Evolutionary conservation across 1,139 yeast species (phyloP).

Genomic region (Geotrichum fermentans): DNA sequence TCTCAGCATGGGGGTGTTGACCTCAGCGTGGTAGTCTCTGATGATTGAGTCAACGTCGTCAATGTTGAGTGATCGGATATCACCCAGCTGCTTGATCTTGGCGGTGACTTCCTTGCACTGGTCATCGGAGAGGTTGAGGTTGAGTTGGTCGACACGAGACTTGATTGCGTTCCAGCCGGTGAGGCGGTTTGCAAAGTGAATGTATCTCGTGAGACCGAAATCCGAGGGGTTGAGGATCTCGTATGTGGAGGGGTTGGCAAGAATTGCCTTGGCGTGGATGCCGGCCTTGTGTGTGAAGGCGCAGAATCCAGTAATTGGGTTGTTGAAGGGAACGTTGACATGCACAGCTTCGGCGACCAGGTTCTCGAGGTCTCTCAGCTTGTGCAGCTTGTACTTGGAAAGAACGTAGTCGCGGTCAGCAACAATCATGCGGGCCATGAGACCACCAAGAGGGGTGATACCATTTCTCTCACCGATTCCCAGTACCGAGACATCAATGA

Average conservation of each 20-base stretch:
- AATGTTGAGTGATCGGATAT: conserved; percentile 86
- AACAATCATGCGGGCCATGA: conserved; percentile 98
- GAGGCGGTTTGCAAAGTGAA: conserved; percentile 94
- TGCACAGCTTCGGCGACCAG: conserved; percentile 96
- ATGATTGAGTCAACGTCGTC: conserved; percentile 97
- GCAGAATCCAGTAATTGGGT: conserved; percentile 98
- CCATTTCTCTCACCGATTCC: conserved; percentile 99
- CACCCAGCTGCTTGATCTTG: conserved; percentile 91
- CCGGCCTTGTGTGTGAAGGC: conserved; percentile 99
- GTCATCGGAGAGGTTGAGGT: conserved; percentile 80
- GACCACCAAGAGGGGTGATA: conserved; percentile 94
- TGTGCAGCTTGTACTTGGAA: conserved; percentile 91
- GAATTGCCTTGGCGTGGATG: conserved; percentile 96
- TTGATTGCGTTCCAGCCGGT: conserved; percentile 99
- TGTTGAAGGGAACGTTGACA: conserved; percentile 95
- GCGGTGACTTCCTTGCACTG: conserved; percentile 92
- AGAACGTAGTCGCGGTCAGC: conserved; percentile 96
- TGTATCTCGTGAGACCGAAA: conserved; percentile 91
- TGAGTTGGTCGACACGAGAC: conserved; percentile 95
- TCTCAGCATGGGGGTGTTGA: conserved; percentile 41
- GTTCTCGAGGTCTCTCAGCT: conserved; percentile 91
- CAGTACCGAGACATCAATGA: conserved; percentile 93
- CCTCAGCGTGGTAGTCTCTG: conserved; percentile 81
- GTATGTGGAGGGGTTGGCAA: conserved; percentile 96
- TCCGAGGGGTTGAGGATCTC: conserved; percentile 93